These are phyloP conservation scores for Acer campestre DNA, from an alignment of 345 rosid species.

Conservation along the genomic window DNA sequence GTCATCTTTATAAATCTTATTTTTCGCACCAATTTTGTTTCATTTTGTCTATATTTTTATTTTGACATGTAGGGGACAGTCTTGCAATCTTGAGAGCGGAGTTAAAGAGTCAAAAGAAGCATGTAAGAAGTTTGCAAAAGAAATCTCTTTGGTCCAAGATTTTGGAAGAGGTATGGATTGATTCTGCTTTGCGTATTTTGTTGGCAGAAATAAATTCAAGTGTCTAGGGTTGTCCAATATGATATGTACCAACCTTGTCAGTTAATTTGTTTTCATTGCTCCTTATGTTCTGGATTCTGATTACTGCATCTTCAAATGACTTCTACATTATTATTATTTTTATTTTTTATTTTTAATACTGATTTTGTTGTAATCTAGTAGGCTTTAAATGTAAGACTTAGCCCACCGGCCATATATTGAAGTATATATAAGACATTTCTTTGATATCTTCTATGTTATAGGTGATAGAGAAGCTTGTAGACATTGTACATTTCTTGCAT, in stretches of 20 bases:
- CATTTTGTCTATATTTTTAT: constrained; percentile 8
- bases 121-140: constrained; percentile 84
- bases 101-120: constrained; percentile 88
- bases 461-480: constrained; percentile 99
- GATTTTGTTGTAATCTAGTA: background rate
- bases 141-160: constrained; percentile 96
- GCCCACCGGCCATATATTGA: background rate
- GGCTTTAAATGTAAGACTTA: background rate
- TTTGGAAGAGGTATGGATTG: constrained; percentile 80
- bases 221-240: background rate
- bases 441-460: constrained; percentile 28
- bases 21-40: background rate
- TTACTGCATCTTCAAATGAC: background rate
- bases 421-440: background rate
- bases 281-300: background rate
- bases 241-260: background rate
- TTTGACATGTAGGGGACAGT: constrained; percentile 65
- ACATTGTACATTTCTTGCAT: constrained; percentile 91
- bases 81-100: constrained; percentile 87
- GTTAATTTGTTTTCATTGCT: background rate
- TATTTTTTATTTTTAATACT: background rate
- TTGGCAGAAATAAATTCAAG: background rate
- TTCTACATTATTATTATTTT: background rate
- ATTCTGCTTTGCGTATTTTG: constrained; percentile 4
- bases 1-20: background rate